Conservation (phyloP, 2,329 filamentous ascomycete genomes). For the Verticillium isaacii region DNA sequence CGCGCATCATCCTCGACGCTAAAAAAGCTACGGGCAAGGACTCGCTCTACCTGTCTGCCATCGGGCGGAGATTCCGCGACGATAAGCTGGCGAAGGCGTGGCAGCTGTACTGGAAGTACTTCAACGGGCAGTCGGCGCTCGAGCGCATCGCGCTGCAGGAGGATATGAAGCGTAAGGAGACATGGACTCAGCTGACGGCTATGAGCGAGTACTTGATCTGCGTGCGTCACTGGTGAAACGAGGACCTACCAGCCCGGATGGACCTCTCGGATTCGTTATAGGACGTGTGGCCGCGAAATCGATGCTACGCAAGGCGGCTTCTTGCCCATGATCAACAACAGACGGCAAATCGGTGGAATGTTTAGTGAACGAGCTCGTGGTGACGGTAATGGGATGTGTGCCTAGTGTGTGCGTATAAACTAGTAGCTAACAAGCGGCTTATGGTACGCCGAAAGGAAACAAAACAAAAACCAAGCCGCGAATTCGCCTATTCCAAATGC, state of each 20-base stretch:
- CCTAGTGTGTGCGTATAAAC: not conserved
- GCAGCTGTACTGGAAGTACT: conserved; percentile 74
- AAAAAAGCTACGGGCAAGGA: conserved; percentile 75
- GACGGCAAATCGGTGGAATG: too few relatives aligned
- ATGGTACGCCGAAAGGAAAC: conserved; percentile 4
- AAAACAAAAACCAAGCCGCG: conserved; percentile 5
- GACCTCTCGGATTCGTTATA: too few relatives aligned
- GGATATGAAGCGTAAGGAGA: conserved; percentile 78
- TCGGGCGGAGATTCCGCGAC: conserved; percentile 49
- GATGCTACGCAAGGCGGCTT: too few relatives aligned
- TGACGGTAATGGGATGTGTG: too few relatives aligned
- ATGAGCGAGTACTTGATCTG: conserved; percentile 66
- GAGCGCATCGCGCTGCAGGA: conserved; percentile 85
- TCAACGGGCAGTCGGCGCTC: conserved; percentile 79
- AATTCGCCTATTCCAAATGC: conserved; percentile 11
- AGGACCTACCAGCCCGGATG: not conserved
- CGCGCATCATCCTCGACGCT: conserved; percentile 71
- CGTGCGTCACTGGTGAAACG: conserved; percentile 62
- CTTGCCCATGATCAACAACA: too few relatives aligned
- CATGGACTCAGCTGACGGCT: conserved; percentile 61
- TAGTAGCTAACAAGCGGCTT: not conserved
- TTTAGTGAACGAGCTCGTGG: too few relatives aligned
- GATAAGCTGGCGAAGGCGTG: conserved; percentile 61
- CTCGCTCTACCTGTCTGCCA: conserved; percentile 64
- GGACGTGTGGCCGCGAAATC: too few relatives aligned